Percentiles rank a stretch among this genome's conserved stretches.
Conservation (phyloP, 73 alveolate genomes). For the Paramecium pentaurelia region DNA sequence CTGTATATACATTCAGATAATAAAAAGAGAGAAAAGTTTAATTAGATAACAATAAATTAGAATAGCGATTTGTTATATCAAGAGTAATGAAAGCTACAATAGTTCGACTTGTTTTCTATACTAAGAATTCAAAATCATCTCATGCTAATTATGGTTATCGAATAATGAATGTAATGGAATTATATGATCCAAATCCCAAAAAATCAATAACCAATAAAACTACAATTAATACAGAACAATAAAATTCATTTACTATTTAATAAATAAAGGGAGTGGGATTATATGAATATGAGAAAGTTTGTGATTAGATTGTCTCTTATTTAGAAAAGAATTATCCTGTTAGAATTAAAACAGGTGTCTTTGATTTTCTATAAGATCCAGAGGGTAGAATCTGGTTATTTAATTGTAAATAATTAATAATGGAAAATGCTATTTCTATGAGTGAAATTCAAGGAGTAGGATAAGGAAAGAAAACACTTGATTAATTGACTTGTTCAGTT, state of each 20-base stretch:
- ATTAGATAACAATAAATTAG: conserved; percentile 48
- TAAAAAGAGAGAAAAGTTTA: conserved; percentile 47
- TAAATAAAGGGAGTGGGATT: conserved; percentile 53
- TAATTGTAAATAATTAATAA: conserved; percentile 65
- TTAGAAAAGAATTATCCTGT: conserved; percentile 70
- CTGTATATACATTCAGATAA: conserved; percentile 30
- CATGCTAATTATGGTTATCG: conserved; percentile 59
- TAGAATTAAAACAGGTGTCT: conserved; percentile 63
- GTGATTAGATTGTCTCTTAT: conserved; percentile 63
- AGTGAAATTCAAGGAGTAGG: conserved; percentile 59
- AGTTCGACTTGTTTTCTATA: conserved; percentile 14
- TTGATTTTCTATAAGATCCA: conserved; percentile 74
- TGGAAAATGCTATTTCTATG: conserved; percentile 62
- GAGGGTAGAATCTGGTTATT: conserved; percentile 69
- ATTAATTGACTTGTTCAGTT: conserved; percentile 61
- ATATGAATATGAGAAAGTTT: conserved; percentile 63
- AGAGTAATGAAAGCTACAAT: conserved; percentile 61
- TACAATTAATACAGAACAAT: conserved; percentile 40
- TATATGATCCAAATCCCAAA: conserved; percentile 55
- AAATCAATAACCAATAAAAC: conserved; percentile 44
- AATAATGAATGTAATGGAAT: conserved; percentile 25
- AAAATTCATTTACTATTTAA: conserved; percentile 44
- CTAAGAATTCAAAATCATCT: conserved; percentile 55
- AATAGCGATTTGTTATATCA: conserved; percentile 55
- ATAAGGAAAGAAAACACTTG: conserved; percentile 38